Conservation (phyloP, 2,329 filamentous ascomycete genomes). For the Ophiostoma novo-ulmi region DNA sequence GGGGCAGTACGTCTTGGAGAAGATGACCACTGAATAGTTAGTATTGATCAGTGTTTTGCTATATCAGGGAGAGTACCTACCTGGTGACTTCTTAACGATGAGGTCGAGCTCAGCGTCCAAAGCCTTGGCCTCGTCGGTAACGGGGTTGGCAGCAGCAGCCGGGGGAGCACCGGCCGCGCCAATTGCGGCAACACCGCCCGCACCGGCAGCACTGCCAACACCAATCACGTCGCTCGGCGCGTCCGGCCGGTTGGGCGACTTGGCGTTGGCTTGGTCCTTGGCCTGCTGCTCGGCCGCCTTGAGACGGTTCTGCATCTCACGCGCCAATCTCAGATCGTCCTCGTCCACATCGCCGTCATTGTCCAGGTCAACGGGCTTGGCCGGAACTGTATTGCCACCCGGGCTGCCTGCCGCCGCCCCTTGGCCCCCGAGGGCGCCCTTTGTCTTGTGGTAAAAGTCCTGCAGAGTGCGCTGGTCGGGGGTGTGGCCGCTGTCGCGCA, state of each 20-base stretch:
- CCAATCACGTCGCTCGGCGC: constrained; percentile 54
- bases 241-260: constrained; percentile 57
- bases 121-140: constrained; percentile 54
- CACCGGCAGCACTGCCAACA: constrained; percentile 49
- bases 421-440: constrained; percentile 43
- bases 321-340: constrained; percentile 51
- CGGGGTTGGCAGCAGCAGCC: constrained; percentile 39
- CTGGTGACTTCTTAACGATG: constrained; percentile 79
- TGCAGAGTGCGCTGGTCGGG: constrained; percentile 41
- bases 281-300: constrained; percentile 64
- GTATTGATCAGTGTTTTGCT: neutral
- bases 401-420: constrained; percentile 30
- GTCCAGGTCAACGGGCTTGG: constrained; percentile 45
- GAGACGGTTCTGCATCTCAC: constrained; percentile 56
- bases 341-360: constrained; percentile 52
- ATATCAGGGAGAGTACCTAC: constrained; percentile 40
- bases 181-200: constrained; percentile 35
- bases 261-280: constrained; percentile 64
- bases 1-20: constrained; percentile 91
- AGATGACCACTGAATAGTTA: constrained; percentile 69
- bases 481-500: constrained; percentile 47
- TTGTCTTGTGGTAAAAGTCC: constrained; percentile 58
- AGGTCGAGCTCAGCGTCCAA: constrained; percentile 66
- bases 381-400: constrained; percentile 32
- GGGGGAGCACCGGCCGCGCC: constrained; percentile 33